These are phyloP conservation scores for Physaria fendleri DNA, from an alignment of 345 rosid genomes.

Conservation along the genomic window DNA sequence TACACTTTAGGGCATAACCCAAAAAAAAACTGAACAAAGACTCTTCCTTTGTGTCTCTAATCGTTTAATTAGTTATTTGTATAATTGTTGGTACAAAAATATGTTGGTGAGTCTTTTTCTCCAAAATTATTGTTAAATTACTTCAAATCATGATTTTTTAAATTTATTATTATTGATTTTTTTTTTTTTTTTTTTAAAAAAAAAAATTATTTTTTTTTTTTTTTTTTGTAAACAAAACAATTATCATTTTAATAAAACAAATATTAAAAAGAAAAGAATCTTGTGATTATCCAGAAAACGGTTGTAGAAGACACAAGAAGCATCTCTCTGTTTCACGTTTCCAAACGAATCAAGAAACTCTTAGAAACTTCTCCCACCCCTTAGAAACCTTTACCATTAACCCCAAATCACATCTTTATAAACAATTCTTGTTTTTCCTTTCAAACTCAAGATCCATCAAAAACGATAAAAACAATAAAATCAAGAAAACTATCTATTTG, in stretches of 20 bases:
- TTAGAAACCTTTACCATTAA: conserved; percentile 7
- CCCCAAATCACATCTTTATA: conserved; percentile 9
- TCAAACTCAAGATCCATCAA: neutral
- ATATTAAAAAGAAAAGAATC: neutral
- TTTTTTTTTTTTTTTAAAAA: too few species aligned
- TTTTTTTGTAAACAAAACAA: too few species aligned
- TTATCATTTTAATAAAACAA: too few species aligned
- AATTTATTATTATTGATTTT: neutral
- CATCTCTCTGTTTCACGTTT: neutral
- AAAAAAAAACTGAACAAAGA: conserved; percentile 18
- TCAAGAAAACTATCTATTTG: neutral
- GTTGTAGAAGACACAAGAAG: conserved; percentile 27
- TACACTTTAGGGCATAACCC: conserved; percentile 22
- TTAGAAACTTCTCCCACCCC: conserved; percentile 39
- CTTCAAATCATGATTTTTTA: too few species aligned
- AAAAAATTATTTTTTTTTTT: too few species aligned
- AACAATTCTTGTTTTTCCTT: neutral
- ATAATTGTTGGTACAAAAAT: neutral
- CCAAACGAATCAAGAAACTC: conserved; percentile 34
- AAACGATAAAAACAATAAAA: neutral
- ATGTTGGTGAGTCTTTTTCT: neutral
- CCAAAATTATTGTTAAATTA: too few species aligned
- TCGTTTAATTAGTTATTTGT: neutral
- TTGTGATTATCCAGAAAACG: conserved; percentile 20
- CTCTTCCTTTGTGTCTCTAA: conserved; percentile 10